These are phyloP conservation scores for Colletotrichum lentis DNA, from an alignment of 2,329 filamentous ascomycete species.

Conservation along the genomic window DNA sequence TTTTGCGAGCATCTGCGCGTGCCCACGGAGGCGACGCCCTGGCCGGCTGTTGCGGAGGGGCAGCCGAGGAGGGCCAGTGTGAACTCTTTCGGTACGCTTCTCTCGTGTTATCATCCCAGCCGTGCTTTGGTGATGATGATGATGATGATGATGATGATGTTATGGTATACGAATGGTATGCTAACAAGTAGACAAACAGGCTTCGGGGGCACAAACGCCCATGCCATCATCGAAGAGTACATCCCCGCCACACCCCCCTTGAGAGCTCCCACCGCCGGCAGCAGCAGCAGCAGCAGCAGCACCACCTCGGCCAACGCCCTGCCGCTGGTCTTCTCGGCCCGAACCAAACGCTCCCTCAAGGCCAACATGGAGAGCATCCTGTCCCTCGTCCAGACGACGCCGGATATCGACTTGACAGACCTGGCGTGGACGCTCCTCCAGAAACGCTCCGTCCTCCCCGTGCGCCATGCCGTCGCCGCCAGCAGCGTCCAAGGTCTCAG, in stretches of 20 bases:
- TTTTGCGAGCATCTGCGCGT: constrained; percentile 24
- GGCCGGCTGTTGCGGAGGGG: not conserved
- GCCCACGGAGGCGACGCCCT: not conserved
- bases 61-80: not conserved
- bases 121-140: not conserved
- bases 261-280: not conserved
- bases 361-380: not conserved
- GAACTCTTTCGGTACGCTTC: not conserved
- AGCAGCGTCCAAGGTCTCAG: not conserved
- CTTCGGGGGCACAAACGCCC: constrained; percentile 28
- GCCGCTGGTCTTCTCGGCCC: constrained; percentile 18
- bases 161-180: too few relatives aligned
- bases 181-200: too few relatives aligned
- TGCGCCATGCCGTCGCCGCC: not conserved
- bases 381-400: not conserved
- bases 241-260: not conserved
- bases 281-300: not conserved
- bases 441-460: constrained; percentile 6
- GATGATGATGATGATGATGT: too few relatives aligned
- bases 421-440: constrained; percentile 7
- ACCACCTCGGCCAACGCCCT: not conserved
- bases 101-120: not conserved
- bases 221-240: constrained; percentile 20
- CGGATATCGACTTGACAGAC: constrained; percentile 7
- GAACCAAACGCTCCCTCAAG: constrained; percentile 10